Evolutionary conservation across 2,329 filamentous ascomycete genomes (phyloP), one percentile per base, ranked within the genome.

Genomic region (Hysterium pulicare): DNA sequence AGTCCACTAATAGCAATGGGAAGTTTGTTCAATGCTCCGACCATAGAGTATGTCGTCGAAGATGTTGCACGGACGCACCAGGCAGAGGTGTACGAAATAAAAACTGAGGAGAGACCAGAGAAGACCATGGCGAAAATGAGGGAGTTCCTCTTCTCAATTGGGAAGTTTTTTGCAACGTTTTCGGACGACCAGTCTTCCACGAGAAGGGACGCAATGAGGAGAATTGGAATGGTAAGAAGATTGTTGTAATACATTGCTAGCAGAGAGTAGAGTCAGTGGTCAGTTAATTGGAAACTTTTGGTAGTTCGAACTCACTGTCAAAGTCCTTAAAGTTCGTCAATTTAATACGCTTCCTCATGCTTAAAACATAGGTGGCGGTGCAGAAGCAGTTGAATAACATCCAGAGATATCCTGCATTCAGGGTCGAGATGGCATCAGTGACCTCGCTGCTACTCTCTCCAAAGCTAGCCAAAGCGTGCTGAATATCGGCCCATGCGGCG

Each of bases 181-280:
- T 77, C 77, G 38, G 80, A 74, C 5, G 90, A 95, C 93, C 93
- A 98, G 72, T 97, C 88, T 68, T 98, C 93, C 53, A 86, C 74
- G 50, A 95, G 58, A 40, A 96, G 73, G 24, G 91, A 94, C 66
- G 84, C 83, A 57, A 89, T 66, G 44, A 97, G 70, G 40, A 98
- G 82, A 59, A 97, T 85, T 21, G 93, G 93, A 51, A 98, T 95
- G 44, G 90, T 95, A 54, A 98, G 82, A 36, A 97, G 80, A 71
- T 98, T 97, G 81, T 98, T 98, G 78, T 98, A 98, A 75, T 93
- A 97, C 93, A 97, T 98, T 62, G 90, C 91, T 97, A 52, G 36
- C 7, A 8, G 24, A 28, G 28, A 32, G 21, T 15, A 13, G 30
- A 5, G 31, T 54, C 42, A 58, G 50, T n/a, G n/a, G n/a, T n/a